These are phyloP conservation scores for Psidium guajava DNA, from an alignment of 345 rosid species.

Conservation along the genomic window DNA sequence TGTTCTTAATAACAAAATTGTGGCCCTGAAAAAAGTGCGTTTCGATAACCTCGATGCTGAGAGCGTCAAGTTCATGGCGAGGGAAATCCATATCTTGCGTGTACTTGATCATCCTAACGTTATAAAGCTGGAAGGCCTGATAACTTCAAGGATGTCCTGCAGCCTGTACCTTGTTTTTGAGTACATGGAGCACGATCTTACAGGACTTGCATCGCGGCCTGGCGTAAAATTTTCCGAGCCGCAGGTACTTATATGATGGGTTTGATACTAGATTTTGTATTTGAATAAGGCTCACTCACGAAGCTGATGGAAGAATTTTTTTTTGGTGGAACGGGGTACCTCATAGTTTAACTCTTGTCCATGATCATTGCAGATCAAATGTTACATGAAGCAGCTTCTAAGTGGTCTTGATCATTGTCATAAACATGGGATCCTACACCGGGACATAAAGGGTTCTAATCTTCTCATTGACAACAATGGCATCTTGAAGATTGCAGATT, in stretches of 20 bases:
- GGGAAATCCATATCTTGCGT: constrained; percentile 79
- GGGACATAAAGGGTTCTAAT: constrained; percentile 98
- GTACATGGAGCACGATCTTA: constrained; percentile 98
- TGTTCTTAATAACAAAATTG: constrained; percentile 47
- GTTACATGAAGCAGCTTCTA: constrained; percentile 92
- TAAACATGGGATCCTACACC: constrained; percentile 69
- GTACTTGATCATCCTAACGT: constrained; percentile 88
- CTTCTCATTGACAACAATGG: constrained; percentile 78
- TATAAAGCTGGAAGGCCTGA: constrained; percentile 83
- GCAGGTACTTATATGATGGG: constrained; percentile 43
- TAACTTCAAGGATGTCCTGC: constrained; percentile 64
- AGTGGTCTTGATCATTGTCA: constrained; percentile 95
- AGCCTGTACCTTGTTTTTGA: constrained; percentile 88
- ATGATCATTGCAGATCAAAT: constrained; percentile 51
- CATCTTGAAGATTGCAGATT: constrained; percentile 88
- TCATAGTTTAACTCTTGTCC: background rate
- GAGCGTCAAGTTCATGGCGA: constrained; percentile 86
- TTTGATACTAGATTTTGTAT: background rate
- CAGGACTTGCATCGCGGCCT: constrained; percentile 80
- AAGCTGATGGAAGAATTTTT: background rate
- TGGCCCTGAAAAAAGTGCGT: constrained; percentile 77
- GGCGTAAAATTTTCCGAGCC: constrained; percentile 77
- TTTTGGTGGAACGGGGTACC: background rate
- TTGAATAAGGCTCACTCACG: background rate
- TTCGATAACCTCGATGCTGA: constrained; percentile 76